Conservation (phyloP, 805 yeast species). For the Yamadazyma sp. region DNA sequence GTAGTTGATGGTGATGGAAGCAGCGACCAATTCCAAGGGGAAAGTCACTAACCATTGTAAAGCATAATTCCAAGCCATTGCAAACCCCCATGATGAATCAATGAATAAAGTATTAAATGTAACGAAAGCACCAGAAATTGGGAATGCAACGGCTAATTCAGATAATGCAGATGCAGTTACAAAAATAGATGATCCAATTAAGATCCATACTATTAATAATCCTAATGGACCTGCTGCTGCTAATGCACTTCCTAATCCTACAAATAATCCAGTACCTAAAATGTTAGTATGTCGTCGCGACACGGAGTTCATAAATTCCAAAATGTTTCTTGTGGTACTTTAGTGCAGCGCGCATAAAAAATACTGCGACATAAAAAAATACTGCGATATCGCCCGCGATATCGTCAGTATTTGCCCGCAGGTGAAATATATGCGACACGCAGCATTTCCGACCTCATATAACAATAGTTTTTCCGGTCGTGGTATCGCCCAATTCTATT, state of each 20-base stretch:
- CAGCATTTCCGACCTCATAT: too few relatives aligned
- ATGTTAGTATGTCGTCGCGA: too few relatives aligned
- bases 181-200: conserved; percentile 53
- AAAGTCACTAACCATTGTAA: conserved; percentile 35
- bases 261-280: conserved; percentile 46
- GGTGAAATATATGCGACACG: too few relatives aligned
- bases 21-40: conserved; percentile 37
- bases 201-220: conserved; percentile 52
- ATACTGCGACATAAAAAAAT: too few relatives aligned
- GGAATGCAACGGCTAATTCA: conserved; percentile 59
- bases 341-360: too few relatives aligned
- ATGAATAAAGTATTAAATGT: conserved; percentile 57
- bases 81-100: conserved; percentile 62
- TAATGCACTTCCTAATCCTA: conserved; percentile 60
- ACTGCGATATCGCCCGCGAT: too few relatives aligned
- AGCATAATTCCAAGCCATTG: conserved; percentile 50
- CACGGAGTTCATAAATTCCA: too few relatives aligned
- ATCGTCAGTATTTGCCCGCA: too few relatives aligned
- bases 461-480: too few relatives aligned
- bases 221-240: conserved; percentile 64
- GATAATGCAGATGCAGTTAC: conserved; percentile 57
- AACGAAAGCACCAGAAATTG: conserved; percentile 63
- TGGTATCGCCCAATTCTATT: too few relatives aligned
- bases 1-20: conserved; percentile 29
- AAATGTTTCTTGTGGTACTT: too few relatives aligned